Evolutionary conservation across 2,329 filamentous ascomycete genomes (phyloP), one percentile per base, ranked within the genome.

Genomic region (Pseudogymnoascus sp.): DNA sequence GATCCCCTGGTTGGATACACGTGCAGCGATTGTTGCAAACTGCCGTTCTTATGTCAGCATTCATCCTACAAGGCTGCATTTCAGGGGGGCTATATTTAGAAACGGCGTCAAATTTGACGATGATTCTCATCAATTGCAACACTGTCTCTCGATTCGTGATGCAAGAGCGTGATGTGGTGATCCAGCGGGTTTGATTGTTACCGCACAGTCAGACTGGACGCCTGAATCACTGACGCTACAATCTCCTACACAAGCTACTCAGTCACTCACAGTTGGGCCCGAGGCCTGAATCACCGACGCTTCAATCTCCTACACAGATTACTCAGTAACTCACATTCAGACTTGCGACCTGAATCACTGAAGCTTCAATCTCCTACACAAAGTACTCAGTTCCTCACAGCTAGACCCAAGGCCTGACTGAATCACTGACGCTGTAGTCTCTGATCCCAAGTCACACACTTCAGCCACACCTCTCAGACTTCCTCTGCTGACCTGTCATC

Each of bases 1-100:
- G 47, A 54, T 54, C 47, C 47, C 47, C 47, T 33, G 16, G 47
- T 54, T 54, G 47, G 47, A 54, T 54, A 54, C 47, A 54, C 47
- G 47, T 54, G 47, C 47, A 54, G 47, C 11, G 47, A 54, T 33
- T 54, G 47, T 20, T 20, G 28, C 28, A n/a, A 54, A 54, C 47
- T 54, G 47, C 43, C 43, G 43, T 54, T 54, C 43, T 54, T 54
- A 54, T 54, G 47, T 54, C 47, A 54, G 47, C 47, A 33, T 20
- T 12, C 47, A 54, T 54, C 25, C 25, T 54, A 54, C 43, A 54
- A 54, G 43, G 47, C 47, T 54, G 47, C 47, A 33, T 54, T 2
- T 16, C 14, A 1, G 16, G 28, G 25, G 43, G n/a, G 9, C 47
- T 54, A 54, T 54, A 54, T 54, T 54, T 54, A 54, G 47, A 54